Conservation (phyloP, 495 filamentous ascomycete species). For the Neurospora sp. region DNA sequence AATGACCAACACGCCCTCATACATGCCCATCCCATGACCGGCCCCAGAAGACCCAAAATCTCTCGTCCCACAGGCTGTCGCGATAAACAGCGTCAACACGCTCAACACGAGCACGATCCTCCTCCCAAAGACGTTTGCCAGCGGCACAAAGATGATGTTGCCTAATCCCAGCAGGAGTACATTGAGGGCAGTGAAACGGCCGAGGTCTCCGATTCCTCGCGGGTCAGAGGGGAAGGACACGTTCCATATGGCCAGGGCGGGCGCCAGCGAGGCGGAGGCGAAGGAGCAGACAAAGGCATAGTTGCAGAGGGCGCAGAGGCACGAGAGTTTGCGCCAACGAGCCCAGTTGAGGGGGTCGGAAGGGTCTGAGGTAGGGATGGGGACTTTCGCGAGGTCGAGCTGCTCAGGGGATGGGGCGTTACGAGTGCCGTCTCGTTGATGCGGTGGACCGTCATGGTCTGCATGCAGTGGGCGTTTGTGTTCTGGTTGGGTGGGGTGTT, state of each 20-base stretch:
- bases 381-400: constrained; percentile 7
- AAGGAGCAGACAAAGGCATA: constrained; percentile 23
- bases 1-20: constrained; percentile 28
- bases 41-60: neutral
- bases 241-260: constrained; percentile 21
- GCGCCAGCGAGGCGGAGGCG: constrained; percentile 14
- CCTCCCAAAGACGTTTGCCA: constrained; percentile 48
- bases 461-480: constrained; percentile 6
- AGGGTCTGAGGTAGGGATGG: constrained; percentile 16
- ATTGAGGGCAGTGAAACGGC: constrained; percentile 19
- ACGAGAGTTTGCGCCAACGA: constrained; percentile 15
- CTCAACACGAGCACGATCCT: constrained; percentile 43
- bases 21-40: neutral
- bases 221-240: constrained; percentile 10
- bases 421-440: neutral
- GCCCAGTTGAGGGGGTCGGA: constrained; percentile 25
- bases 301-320: constrained; percentile 10
- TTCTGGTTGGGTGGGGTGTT: constrained; percentile 4
- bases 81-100: constrained; percentile 30
- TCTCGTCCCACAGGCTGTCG: constrained; percentile 36
- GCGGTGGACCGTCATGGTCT: neutral
- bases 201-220: constrained; percentile 9
- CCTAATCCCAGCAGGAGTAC: constrained; percentile 16
- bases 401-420: neutral
- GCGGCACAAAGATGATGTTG: constrained; percentile 41